Percentiles rank a stretch among this genome's conserved stretches.
phyloP scores from a whole-genome alignment of 495 filamentous ascomycete species.

The Talaromyces nanjingensis region DNA sequence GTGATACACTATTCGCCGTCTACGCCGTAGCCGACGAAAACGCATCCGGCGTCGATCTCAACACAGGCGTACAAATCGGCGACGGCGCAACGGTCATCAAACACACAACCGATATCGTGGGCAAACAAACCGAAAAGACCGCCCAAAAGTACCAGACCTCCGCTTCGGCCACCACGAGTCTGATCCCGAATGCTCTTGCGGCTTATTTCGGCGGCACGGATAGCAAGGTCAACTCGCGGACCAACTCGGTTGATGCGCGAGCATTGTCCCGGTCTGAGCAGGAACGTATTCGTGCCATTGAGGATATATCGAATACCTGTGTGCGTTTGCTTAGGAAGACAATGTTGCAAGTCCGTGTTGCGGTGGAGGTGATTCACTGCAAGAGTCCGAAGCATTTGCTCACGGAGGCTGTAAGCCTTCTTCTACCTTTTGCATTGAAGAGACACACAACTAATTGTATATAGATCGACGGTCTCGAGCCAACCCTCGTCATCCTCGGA shows the following conservation, averaged over 20 bases:
- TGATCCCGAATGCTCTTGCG: slow-evolving; percentile 27
- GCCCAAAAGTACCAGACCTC: slow-evolving; percentile 18
- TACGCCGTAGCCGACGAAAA: slow-evolving; percentile 86
- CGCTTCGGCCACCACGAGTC: slow-evolving; percentile 15
- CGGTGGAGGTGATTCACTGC: slow-evolving; percentile 96
- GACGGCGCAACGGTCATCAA: slow-evolving; percentile 60
- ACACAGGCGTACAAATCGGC: slow-evolving; percentile 41
- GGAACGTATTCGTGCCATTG: slow-evolving; percentile 68
- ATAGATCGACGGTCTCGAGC: slow-evolving; percentile 81
- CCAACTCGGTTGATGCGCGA: slow-evolving; percentile 34
- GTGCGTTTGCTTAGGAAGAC: slow-evolving; percentile 83
- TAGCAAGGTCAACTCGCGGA: slow-evolving; percentile 24
- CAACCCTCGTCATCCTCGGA: slow-evolving; percentile 90
- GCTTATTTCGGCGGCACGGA: slow-evolving; percentile 25
- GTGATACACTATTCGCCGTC: slow-evolving; percentile 87
- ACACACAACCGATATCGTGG: slow-evolving; percentile 57
- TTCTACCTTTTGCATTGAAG: not conserved
- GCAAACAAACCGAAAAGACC: slow-evolving; percentile 43
- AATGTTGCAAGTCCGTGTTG: slow-evolving; percentile 78
- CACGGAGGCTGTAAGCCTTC: slow-evolving; percentile 59
- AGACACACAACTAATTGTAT: slow-evolving; percentile 1
- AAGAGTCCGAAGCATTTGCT: slow-evolving; percentile 86
- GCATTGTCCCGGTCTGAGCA: slow-evolving; percentile 56
- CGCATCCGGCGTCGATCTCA: slow-evolving; percentile 31
- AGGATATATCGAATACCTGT: slow-evolving; percentile 70